phyloP scores from a whole-genome alignment of 306 rosid species.

The Prinsepia uniflora region DNA sequence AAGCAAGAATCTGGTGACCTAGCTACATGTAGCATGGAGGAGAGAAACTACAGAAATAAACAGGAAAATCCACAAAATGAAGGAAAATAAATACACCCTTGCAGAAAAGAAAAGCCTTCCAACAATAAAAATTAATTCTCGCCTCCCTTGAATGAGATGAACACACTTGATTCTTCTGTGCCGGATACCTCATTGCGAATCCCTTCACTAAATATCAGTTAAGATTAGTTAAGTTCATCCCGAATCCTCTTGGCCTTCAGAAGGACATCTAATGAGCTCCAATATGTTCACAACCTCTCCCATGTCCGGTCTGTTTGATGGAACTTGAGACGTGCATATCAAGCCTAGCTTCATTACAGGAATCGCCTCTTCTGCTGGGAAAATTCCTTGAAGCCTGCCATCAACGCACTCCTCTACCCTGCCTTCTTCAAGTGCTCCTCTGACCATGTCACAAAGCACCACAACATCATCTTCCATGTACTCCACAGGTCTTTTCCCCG shows the following conservation, averaged over 20 bases:
- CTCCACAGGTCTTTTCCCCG: conserved; percentile 94
- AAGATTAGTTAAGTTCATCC: conserved; percentile 41
- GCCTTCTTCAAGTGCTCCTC: conserved; percentile 90
- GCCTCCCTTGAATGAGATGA: conserved; percentile 22
- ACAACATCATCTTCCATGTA: conserved; percentile 99
- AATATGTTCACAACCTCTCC: conserved; percentile 92
- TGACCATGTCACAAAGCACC: conserved; percentile 96
- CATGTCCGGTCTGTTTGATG: conserved; percentile 97
- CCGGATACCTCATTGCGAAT: conserved; percentile 58
- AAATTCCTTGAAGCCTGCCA: conserved; percentile 72
- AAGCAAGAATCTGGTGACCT: conserved; percentile 91
- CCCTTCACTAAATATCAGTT: conserved; percentile 31
- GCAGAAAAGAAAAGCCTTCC: conserved; percentile 4
- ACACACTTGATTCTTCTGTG: conserved; percentile 92
- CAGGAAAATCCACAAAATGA: conserved; percentile 32
- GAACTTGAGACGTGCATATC: conserved; percentile 96
- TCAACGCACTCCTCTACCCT: conserved; percentile 90
- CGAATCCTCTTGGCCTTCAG: conserved; percentile 88
- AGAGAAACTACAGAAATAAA: conserved; percentile 41
- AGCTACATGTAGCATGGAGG: conserved; percentile 35
- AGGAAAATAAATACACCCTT: conserved; percentile 18
- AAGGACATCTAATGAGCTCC: conserved; percentile 94
- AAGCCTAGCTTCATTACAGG: conserved; percentile 88
- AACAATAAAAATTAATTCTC: conserved; percentile 16
- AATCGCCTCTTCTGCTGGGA: conserved; percentile 88